These are phyloP conservation scores for Alternaria tenuissima DNA, from an alignment of 2,329 filamentous ascomycete genomes.

Conservation along the genomic window DNA sequence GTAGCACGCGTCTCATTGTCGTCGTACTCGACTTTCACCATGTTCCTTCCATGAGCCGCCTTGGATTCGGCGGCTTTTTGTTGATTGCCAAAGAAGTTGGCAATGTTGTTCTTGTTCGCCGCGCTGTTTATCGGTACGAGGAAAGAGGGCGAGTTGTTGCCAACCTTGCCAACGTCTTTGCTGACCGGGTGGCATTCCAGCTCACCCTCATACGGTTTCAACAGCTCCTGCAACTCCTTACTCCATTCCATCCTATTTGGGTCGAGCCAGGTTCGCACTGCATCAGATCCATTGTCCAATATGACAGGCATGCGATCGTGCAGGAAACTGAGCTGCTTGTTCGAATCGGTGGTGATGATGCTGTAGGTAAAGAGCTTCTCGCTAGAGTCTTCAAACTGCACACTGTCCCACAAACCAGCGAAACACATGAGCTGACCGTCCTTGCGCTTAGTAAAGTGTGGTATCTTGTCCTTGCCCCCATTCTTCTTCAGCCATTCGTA, in stretches of 20 bases:
- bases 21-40: slow-evolving; percentile 49
- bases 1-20: slow-evolving; percentile 54
- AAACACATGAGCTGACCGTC: slow-evolving; percentile 88
- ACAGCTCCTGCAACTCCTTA: slow-evolving; percentile 75
- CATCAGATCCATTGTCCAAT: slow-evolving; percentile 76
- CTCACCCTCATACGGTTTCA: slow-evolving; percentile 81
- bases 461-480: slow-evolving; percentile 78
- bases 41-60: slow-evolving; percentile 30
- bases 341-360: slow-evolving; percentile 90
- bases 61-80: slow-evolving; percentile 46
- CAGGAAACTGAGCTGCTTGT: slow-evolving; percentile 81
- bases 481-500: slow-evolving; percentile 94
- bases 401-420: slow-evolving; percentile 91
- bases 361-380: slow-evolving; percentile 87
- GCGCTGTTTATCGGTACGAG: slow-evolving; percentile 82
- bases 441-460: slow-evolving; percentile 82
- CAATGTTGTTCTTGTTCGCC: slow-evolving; percentile 92
- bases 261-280: slow-evolving; percentile 79
- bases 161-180: slow-evolving; percentile 92
- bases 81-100: slow-evolving; percentile 83
- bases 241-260: slow-evolving; percentile 76
- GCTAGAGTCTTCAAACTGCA: slow-evolving; percentile 75
- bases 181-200: slow-evolving; percentile 86
- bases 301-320: slow-evolving; percentile 98
- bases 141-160: slow-evolving; percentile 86